Conservation (phyloP, 768 basidiomycete genomes). For the Sutorius australiensis region DNA sequence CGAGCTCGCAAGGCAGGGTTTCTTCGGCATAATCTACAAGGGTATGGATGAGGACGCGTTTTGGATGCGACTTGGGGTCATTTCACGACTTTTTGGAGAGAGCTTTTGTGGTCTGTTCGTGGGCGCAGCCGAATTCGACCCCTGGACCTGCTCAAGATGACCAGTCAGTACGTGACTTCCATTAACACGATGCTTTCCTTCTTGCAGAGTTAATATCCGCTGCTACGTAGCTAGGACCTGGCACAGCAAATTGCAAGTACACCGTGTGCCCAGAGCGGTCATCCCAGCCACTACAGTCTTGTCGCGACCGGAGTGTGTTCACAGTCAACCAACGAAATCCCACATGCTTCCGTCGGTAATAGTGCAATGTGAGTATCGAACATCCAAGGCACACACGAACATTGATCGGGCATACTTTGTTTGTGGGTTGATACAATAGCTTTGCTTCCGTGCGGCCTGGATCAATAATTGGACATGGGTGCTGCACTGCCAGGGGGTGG, state of each 20-base stretch:
- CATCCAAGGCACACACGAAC: neutral
- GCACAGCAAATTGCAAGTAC: slow-evolving; percentile 1
- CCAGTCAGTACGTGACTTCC: slow-evolving; percentile 3
- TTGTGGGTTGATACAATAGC: neutral
- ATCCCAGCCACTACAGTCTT: neutral
- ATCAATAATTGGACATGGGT: neutral
- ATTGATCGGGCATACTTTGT: neutral
- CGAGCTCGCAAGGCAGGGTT: slow-evolving; percentile 12
- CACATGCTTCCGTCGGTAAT: neutral
- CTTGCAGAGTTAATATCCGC: neutral
- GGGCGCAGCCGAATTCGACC: neutral
- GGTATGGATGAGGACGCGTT: slow-evolving; percentile 1
- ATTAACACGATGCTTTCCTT: neutral
- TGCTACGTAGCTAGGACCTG: neutral
- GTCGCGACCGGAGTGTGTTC: neutral
- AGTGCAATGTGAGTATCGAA: slow-evolving; percentile 4
- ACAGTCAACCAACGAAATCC: neutral
- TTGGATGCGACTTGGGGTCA: neutral
- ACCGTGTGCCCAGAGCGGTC: neutral
- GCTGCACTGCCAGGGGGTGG: neutral
- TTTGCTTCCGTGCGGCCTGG: neutral
- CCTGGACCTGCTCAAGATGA: neutral
- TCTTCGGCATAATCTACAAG: slow-evolving; percentile 10
- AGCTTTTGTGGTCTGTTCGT: neutral
- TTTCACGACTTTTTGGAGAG: neutral